Percentiles rank a stretch among this genome's conserved stretches.
Evolutionary conservation across 2,329 filamentous ascomycete genomes (phyloP).

Genomic region (Didymella pinodella): DNA sequence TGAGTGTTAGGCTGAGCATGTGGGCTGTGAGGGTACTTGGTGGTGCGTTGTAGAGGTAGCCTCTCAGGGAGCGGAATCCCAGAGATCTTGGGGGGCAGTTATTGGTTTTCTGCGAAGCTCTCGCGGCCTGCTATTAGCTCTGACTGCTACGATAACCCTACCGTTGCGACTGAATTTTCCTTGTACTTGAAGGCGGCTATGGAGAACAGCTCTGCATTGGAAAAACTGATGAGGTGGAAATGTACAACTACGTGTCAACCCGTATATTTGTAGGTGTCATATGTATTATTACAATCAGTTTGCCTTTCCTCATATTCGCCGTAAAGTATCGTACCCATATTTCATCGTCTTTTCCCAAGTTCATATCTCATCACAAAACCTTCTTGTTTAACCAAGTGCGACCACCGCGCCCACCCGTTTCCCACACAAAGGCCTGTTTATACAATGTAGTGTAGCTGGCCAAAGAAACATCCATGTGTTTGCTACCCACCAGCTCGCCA

Average conservation of each 20-base stretch:
- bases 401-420: background rate
- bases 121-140: too few species aligned
- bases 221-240: background rate
- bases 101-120: too few species aligned
- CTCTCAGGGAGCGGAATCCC: too few species aligned
- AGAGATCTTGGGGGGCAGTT: too few species aligned
- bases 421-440: background rate
- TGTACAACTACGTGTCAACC: background rate
- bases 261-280: background rate
- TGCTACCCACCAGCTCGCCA: background rate
- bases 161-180: too few species aligned
- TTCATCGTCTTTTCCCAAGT: background rate
- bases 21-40: conserved; percentile 89
- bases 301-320: background rate
- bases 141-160: too few species aligned
- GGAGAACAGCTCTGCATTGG: too few species aligned
- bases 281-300: background rate
- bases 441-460: background rate
- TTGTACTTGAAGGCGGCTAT: too few species aligned
- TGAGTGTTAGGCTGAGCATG: conserved; percentile 89
- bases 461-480: background rate
- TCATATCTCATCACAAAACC: background rate
- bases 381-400: background rate
- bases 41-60: conserved; percentile 72
- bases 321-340: background rate